A percentile compares a stretch with the other conserved stretches of the same genome.
Conservation (phyloP, 768 basidiomycete genomes). For the Tulasnella calospora region DNA sequence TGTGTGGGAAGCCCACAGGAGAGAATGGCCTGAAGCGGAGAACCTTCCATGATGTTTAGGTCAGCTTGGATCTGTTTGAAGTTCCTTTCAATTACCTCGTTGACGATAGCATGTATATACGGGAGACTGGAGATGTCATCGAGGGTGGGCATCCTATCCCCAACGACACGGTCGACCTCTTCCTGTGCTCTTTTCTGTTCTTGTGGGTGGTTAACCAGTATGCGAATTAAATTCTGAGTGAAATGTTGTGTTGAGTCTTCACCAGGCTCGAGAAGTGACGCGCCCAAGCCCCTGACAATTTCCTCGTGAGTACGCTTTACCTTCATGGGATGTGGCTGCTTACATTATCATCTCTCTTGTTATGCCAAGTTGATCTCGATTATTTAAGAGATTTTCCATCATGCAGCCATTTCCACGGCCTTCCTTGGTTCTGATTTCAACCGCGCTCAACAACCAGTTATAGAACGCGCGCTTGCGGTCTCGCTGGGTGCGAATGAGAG, state of each 20-base stretch:
- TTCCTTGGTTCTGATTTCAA: too few species aligned
- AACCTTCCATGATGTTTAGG: not conserved
- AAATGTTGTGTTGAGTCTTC: not conserved
- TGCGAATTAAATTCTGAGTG: not conserved
- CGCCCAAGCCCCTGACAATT: not conserved
- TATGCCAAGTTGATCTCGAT: slow-evolving; percentile 32
- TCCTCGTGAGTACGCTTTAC: not conserved
- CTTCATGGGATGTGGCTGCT: not conserved
- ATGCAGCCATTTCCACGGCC: slow-evolving; percentile 35
- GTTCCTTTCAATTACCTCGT: slow-evolving; percentile 42
- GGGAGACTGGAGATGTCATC: slow-evolving; percentile 46
- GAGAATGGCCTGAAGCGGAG: slow-evolving; percentile 37
- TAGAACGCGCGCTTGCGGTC: too few species aligned
- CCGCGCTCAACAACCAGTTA: too few species aligned
- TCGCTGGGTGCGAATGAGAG: too few species aligned
- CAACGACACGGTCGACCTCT: slow-evolving; percentile 49
- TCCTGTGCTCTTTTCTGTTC: slow-evolving; percentile 50
- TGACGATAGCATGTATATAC: slow-evolving; percentile 47
- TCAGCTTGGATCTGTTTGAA: not conserved
- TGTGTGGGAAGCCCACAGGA: slow-evolving; percentile 38
- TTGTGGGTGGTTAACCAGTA: slow-evolving; percentile 37
- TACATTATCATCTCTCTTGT: slow-evolving; percentile 30
- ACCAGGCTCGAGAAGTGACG: not conserved
- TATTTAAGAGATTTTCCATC: slow-evolving; percentile 35
- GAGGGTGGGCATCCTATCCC: slow-evolving; percentile 40